Base-by-base conservation (phyloP, 768 basidiomycete species). In the Calocera cornea region DNA sequence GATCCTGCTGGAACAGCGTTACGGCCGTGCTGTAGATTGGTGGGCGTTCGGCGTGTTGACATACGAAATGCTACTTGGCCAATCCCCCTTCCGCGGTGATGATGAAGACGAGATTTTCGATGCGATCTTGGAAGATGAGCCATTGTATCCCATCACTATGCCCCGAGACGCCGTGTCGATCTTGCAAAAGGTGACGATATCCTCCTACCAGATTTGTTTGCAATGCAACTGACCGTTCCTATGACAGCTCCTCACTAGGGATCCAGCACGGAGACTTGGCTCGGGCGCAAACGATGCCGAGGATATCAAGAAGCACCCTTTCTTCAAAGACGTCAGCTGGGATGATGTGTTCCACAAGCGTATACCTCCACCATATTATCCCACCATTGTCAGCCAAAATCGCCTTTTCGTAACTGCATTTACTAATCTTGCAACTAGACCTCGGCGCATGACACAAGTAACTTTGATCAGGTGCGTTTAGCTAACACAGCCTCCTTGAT, bases 61-160 rank as follows among this genome's bases (percentile, higher is more conserved):
- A 29, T 99, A 99, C 75, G 97, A 99, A 79, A 99, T 99, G 97
- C 78, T 99, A 66, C 83, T 98, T 29, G 97, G 97, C 54, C 97
- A 98, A 78, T 98, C 97, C 2, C 97, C 97, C 1, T 99, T 99
- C 88, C 88, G 95, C 50, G 97, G 97, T 67, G 97, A 99, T 72
- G 97, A 98, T 72, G 97, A 98, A 76, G 97, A 99, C 74, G 97
- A 99, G 81, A 98, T 99, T 68, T 99, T 98, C 76, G 97, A 99
- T 76, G 97, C 97, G 41, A 98, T 99, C 72, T 79, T 99, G 34
- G 97, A 98, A 77, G 97, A 99, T 74, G 97, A 98, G 76, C 95
- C 95, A 31, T 76, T 99, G 69, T 99, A 98, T 78, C 97, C 97
- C 1, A 98, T 99, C 71, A 97, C 97, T 5, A 99, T 99, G 97